These are phyloP conservation scores for Apophysomyces sp. DNA, from an alignment of 371 early-diverging fungal species.

Conservation along the genomic window DNA sequence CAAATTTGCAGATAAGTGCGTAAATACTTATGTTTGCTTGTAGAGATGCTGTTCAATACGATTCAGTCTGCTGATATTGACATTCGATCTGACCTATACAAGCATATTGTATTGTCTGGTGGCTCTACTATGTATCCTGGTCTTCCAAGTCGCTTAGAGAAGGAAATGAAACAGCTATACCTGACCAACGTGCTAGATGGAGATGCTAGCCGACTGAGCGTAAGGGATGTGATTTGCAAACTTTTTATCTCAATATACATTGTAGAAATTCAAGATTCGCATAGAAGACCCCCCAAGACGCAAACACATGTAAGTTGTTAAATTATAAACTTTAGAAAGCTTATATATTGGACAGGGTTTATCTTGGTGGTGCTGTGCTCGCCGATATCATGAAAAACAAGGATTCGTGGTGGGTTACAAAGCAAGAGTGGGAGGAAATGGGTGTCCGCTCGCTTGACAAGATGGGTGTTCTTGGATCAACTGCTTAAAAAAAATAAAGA, in stretches of 20 bases:
- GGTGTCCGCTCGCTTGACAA: constrained; percentile 84
- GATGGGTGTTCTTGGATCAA: constrained; percentile 53
- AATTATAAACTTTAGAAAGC: too few relatives aligned
- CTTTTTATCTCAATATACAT: neutral
- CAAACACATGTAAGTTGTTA: constrained; percentile 89
- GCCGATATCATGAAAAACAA: constrained; percentile 95
- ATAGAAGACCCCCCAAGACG: constrained; percentile 98
- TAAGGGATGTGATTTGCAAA: constrained; percentile 35
- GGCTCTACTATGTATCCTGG: constrained; percentile 99
- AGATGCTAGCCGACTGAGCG: constrained; percentile 80
- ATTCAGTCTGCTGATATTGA: constrained; percentile 93
- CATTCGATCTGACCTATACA: constrained; percentile 92
- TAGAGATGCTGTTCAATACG: constrained; percentile 89
- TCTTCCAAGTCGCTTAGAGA: constrained; percentile 92
- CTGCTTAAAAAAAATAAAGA: constrained; percentile 23
- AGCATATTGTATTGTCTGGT: constrained; percentile 96
- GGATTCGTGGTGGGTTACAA: constrained; percentile 91
- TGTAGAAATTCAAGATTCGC: constrained; percentile 93
- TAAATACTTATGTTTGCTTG: neutral
- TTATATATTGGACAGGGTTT: constrained; percentile 61
- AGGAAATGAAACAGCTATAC: constrained; percentile 97
- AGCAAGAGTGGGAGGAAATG: constrained; percentile 92
- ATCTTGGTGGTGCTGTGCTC: constrained; percentile 96
- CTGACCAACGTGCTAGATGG: constrained; percentile 84
- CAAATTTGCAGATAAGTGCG: neutral